phyloP scores from a whole-genome alignment of 257 asterid genomes.

The Capsicum baccatum region DNA sequence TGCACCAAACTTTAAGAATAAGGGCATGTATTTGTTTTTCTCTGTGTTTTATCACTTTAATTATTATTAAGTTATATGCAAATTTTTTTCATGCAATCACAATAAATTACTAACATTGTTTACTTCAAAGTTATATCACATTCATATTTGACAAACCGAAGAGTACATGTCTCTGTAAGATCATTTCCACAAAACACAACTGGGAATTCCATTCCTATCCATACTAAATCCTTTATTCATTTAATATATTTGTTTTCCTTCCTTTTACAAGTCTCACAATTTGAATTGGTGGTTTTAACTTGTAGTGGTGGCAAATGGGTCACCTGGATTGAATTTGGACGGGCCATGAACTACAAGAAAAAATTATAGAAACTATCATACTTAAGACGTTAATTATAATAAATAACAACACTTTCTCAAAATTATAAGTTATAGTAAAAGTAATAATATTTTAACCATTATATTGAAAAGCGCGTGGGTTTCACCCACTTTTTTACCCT shows the following conservation, averaged over 20 bases:
- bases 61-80: neutral
- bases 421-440: no score
- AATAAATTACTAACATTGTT: neutral
- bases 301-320: neutral
- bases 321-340: no score
- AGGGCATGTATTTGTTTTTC: neutral
- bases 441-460: no score
- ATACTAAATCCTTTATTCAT: neutral
- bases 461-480: no score
- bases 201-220: conserved; percentile 15
- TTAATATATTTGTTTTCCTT: neutral
- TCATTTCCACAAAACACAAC: neutral
- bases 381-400: no score
- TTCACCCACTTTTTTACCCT: no score
- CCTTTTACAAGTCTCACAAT: neutral
- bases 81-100: neutral
- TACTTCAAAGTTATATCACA: neutral
- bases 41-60: neutral
- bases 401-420: no score
- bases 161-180: neutral
- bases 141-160: neutral
- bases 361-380: no score
- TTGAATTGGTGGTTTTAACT: no score
- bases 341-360: no score
- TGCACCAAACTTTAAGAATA: conserved; percentile 17